Conservation (phyloP, 2,329 filamentous ascomycete species). For the Ophiocordyceps unilateralis region DNA sequence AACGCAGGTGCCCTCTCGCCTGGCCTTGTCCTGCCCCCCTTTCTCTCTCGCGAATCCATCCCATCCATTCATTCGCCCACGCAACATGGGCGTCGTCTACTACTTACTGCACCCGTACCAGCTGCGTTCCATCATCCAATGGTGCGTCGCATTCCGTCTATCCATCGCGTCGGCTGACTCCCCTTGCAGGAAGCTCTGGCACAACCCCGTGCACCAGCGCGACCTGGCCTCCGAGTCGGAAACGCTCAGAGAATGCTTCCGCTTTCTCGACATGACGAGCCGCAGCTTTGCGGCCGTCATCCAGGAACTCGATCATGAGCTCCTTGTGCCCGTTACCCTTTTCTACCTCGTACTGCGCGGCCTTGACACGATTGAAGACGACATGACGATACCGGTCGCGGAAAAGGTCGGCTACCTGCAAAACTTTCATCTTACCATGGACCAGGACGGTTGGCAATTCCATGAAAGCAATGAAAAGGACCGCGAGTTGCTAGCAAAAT, state of each 20-base stretch:
- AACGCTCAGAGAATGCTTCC: conserved; percentile 67
- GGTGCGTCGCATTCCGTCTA: conserved; percentile 31
- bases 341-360: conserved; percentile 91
- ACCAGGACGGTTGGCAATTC: conserved; percentile 81
- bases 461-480: conserved; percentile 88
- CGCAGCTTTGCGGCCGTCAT: conserved; percentile 90
- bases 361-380: conserved; percentile 96
- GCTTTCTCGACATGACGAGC: conserved; percentile 72
- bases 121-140: conserved; percentile 74
- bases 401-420: conserved; percentile 77
- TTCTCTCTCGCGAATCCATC: neutral
- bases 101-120: conserved; percentile 59
- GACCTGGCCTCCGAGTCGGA: conserved; percentile 57
- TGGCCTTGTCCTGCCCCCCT: no score
- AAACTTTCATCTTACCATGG: conserved; percentile 62
- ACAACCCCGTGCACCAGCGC: conserved; percentile 79
- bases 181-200: conserved; percentile 72
- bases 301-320: conserved; percentile 84
- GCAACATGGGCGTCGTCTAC: conserved; percentile 50
- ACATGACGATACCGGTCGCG: conserved; percentile 74
- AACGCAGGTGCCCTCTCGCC: no score
- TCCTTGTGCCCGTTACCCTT: conserved; percentile 71
- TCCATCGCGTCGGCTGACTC: conserved; percentile 4
- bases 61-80: no score
- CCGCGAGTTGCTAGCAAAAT: conserved; percentile 77